Percentiles rank a stretch among this genome's conserved stretches.
Conservation (phyloP, 768 basidiomycete genomes). For the Lentinula detonsa region DNA sequence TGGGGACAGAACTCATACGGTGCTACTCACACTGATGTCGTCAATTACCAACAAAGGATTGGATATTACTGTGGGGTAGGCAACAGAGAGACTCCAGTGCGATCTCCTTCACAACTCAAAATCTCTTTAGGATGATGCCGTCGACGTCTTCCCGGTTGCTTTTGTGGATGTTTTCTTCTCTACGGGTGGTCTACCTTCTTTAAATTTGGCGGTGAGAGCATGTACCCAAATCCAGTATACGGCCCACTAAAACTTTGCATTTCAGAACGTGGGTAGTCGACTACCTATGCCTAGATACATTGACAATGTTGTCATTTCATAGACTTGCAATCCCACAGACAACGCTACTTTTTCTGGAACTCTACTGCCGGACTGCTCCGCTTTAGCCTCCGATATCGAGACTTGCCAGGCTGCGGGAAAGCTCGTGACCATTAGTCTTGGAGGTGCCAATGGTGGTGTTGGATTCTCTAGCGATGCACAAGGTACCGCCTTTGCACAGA, state of each 20-base stretch:
- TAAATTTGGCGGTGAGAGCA: conserved; percentile 56
- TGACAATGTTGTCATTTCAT: not conserved
- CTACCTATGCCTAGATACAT: not conserved
- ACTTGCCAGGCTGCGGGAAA: conserved; percentile 64
- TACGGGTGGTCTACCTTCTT: conserved; percentile 51
- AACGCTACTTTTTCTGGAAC: conserved; percentile 59
- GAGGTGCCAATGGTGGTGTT: conserved; percentile 57
- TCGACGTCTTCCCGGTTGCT: conserved; percentile 67
- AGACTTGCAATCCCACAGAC: conserved; percentile 60
- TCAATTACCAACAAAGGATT: conserved; percentile 51
- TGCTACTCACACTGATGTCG: conserved; percentile 41
- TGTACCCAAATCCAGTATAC: not conserved
- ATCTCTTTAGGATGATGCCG: conserved; percentile 46
- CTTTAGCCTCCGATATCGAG: conserved; percentile 54
- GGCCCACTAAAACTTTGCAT: not conserved
- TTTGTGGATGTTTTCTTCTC: conserved; percentile 65
- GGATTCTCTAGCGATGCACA: conserved; percentile 55
- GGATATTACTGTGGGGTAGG: conserved; percentile 3
- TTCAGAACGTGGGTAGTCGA: not conserved
- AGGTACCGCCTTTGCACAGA: conserved; percentile 53
- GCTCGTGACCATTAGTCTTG: conserved; percentile 51
- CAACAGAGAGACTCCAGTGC: not conserved
- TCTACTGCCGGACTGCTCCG: conserved; percentile 53
- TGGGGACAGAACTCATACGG: conserved; percentile 79
- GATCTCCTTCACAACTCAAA: too few species aligned